phyloP scores from a whole-genome alignment of 2,329 filamentous ascomycete genomes.

The Aspergillus sp. region DNA sequence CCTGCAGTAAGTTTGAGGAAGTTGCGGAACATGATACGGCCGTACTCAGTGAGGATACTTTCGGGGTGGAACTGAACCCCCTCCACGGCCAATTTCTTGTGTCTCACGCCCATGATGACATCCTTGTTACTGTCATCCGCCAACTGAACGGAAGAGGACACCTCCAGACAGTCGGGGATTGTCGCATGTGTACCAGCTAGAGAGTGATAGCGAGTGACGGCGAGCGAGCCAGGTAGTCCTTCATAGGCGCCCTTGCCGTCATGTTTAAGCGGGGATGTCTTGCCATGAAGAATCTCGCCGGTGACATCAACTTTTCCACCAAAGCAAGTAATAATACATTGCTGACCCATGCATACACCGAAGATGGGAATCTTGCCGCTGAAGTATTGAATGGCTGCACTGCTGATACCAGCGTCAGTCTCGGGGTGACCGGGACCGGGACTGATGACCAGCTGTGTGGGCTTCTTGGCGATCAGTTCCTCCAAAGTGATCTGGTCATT shows the following conservation, averaged over 20 bases:
- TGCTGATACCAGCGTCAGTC: slow-evolving; percentile 90
- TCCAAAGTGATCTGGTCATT: slow-evolving; percentile 90
- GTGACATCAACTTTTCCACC: slow-evolving; percentile 89
- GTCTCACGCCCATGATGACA: slow-evolving; percentile 94
- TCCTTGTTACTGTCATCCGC: slow-evolving; percentile 72
- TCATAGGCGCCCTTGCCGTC: slow-evolving; percentile 90
- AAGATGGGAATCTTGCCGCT: slow-evolving; percentile 92
- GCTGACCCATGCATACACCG: slow-evolving; percentile 99
- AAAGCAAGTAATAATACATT: slow-evolving; percentile 94
- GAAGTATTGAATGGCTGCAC: slow-evolving; percentile 87
- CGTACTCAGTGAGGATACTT: slow-evolving; percentile 89
- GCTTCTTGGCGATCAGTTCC: slow-evolving; percentile 77
- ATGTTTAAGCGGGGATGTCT: slow-evolving; percentile 88
- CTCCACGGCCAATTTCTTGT: slow-evolving; percentile 88
- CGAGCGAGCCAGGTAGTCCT: slow-evolving; percentile 75
- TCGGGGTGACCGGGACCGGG: slow-evolving; percentile 91
- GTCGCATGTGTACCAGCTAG: slow-evolving; percentile 88
- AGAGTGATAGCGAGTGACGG: slow-evolving; percentile 94
- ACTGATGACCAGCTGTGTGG: slow-evolving; percentile 92
- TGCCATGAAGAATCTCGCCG: slow-evolving; percentile 94
- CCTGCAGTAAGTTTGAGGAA: slow-evolving; percentile 86
- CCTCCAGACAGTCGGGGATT: slow-evolving; percentile 79
- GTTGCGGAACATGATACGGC: slow-evolving; percentile 86
- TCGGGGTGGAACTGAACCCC: slow-evolving; percentile 98
- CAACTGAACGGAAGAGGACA: slow-evolving; percentile 83